Evolutionary conservation across 257 asterid genomes (phyloP), one percentile per base, ranked within the genome.

Genomic region (Eucommia ulmoides): DNA sequence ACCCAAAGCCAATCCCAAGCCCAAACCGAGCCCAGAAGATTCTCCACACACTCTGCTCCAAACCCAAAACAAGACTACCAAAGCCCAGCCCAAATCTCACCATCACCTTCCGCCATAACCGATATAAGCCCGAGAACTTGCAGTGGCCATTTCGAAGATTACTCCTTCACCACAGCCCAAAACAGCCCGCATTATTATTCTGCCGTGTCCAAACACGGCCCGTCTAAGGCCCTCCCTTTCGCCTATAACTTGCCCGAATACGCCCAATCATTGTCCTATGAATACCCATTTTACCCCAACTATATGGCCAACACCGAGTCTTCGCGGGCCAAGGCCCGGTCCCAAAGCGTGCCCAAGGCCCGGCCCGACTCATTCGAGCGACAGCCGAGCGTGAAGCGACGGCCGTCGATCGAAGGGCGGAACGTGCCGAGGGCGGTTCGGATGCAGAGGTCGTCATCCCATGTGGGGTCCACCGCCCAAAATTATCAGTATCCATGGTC

Each of bases 291-390:
- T 58, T 76, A 80, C 64, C 98, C 98, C 1, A 78, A 63, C 57
- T 89, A 89, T 67, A 89, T 89, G 96, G 88, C 98, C 7, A 82
- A 82, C 61, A 89, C 98, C 0, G 73, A 89, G 68, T 89, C 98
- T 7, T 89, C 98, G 0, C 59, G 83, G 64, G 96, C 96, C 22
- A 89, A 89, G 58, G 92, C 70, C 5, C 74, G 98, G 24, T 89
- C 98, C 19, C 98, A 89, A 9, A 89, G 98, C 29, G 96, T 94
- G n/a, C 98, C 98, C n/a, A 89, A 86, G 63, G 89, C 81, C 45
- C 67, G 98, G 50, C 95, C 96, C 0, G 98, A 91, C 65, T 33
- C 84, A 12, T 55, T 73, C 1, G 95, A 86, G 68, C 72, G 93
- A 58, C 93, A 68, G 48, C 75, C 79, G 0, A 81, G 84, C 52